Conservation (phyloP, 1,284 basidiomycete genomes). For the Irpex sp. region DNA sequence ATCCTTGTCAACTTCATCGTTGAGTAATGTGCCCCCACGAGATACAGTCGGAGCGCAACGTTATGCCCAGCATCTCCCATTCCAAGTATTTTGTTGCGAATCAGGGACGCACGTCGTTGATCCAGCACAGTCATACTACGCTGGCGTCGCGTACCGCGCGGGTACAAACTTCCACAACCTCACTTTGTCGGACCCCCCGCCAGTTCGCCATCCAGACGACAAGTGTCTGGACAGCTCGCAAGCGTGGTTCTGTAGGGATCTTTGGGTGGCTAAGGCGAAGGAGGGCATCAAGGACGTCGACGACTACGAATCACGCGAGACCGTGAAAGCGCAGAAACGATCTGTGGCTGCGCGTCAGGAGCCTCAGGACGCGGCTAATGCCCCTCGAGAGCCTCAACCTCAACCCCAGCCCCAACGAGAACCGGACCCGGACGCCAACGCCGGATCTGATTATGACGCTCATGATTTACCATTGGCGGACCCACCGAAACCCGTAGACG, state of each 20-base stretch:
- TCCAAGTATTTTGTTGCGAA: conserved; percentile 97
- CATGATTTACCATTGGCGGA: conserved; percentile 41
- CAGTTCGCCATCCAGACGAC: conserved; percentile 66
- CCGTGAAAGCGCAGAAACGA: not conserved
- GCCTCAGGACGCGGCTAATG: not conserved
- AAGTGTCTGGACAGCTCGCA: conserved; percentile 90
- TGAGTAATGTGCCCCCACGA: conserved; percentile 69
- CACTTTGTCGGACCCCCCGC: conserved; percentile 46
- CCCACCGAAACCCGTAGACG: conserved; percentile 27
- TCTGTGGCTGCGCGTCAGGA: not conserved
- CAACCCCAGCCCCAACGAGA: conserved; percentile 25
- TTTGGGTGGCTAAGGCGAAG: conserved; percentile 81
- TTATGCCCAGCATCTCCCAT: conserved; percentile 86
- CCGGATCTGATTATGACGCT: conserved; percentile 85
- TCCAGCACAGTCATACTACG: conserved; percentile 89
- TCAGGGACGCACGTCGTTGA: conserved; percentile 93
- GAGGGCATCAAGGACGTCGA: conserved; percentile 55
- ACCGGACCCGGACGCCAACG: conserved; percentile 66
- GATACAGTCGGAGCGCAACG: conserved; percentile 75
- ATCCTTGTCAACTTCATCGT: conserved; percentile 71
- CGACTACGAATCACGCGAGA: conserved; percentile 14
- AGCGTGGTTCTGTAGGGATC: conserved; percentile 92
- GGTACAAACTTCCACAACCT: conserved; percentile 77
- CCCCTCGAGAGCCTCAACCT: conserved; percentile 14
- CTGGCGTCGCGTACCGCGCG: conserved; percentile 77